Base-by-base conservation (phyloP, 768 basidiomycete genomes). In the Pleurotus sapidus region DNA sequence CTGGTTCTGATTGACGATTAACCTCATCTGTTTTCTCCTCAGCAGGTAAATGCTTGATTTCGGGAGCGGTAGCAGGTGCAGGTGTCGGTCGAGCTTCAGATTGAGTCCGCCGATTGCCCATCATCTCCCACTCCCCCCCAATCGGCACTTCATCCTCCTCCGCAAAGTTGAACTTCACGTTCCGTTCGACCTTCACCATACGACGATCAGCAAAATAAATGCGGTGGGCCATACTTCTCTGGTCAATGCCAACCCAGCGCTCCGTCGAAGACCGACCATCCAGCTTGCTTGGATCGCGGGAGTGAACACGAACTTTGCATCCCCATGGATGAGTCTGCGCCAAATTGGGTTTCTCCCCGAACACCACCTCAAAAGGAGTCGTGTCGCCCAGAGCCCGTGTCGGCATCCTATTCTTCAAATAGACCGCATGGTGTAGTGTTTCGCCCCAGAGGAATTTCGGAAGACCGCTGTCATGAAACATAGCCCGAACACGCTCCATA, bases 211-310 rank as follows among this genome's bases (percentile, higher is more conserved):
- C 66, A 70, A 70, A 77, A 55, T 75, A 77, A 12, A 77, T 62
- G 3, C 66, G 54, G 39, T 69, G 65, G 0, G 64, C 75, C 9
- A 69, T 68, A 24, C 66, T 68, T 23, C 66, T 56, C 3, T 64
- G 58, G 49, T 72, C 68, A 55, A 68, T 63, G n/a, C 77, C 76
- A 3, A 78, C 49, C 68, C 71, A 78, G 3, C 62, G 46, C 11
- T 67, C 74, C 49, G 67, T 63, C 25, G 61, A 46, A 4, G 61
- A 66, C 2, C 63, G 48, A 5, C 61, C 60, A n/a, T 59, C 64
- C 50, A 74, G 63, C 60, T 71, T 72, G 24, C 55, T 42, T 17
- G 51, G 57, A 11, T 59, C 46, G 2, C 61, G 55, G 38, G 68
- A 58, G 43, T 67, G 66, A 3, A 75, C 73, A 45, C 64, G 65